phyloP scores from a whole-genome alignment of 2,329 filamentous ascomycete genomes.

The Tolypocladium nubicola region DNA sequence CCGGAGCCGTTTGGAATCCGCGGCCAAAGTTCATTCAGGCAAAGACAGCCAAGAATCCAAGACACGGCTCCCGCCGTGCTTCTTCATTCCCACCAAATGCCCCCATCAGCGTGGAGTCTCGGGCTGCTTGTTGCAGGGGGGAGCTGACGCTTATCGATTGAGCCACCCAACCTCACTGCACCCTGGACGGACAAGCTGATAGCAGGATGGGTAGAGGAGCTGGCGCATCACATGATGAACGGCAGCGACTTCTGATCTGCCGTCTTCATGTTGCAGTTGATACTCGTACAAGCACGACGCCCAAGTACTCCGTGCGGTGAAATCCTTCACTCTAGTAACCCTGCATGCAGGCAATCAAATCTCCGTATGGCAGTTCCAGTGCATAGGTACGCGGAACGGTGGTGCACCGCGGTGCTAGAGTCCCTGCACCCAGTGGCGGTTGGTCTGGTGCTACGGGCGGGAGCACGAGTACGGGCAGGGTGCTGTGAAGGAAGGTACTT shows the following conservation, averaged over 20 bases:
- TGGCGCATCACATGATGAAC: not conserved
- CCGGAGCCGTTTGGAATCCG: not conserved
- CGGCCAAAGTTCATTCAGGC: not conserved
- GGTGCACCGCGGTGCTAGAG: not conserved
- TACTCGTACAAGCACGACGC: not conserved
- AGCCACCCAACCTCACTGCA: not conserved
- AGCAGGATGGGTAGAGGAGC: not conserved
- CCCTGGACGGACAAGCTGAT: not conserved
- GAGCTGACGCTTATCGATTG: not conserved
- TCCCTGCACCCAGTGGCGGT: not conserved
- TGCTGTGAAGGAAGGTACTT: not conserved
- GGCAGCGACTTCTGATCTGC: not conserved
- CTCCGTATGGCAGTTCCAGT: not conserved
- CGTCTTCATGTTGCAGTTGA: not conserved
- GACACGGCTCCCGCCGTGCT: not conserved
- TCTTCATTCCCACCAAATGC: not conserved
- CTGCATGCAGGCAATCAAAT: conserved; percentile 3
- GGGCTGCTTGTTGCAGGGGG: not conserved
- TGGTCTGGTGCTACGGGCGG: not conserved
- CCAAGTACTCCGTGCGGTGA: not conserved
- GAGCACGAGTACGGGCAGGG: not conserved
- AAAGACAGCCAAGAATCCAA: not conserved
- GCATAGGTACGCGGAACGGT: not conserved
- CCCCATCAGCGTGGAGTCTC: not conserved
- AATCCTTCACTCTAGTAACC: not conserved